phyloP scores from a whole-genome alignment of 805 yeast species.

The Candida sanyiensis region DNA sequence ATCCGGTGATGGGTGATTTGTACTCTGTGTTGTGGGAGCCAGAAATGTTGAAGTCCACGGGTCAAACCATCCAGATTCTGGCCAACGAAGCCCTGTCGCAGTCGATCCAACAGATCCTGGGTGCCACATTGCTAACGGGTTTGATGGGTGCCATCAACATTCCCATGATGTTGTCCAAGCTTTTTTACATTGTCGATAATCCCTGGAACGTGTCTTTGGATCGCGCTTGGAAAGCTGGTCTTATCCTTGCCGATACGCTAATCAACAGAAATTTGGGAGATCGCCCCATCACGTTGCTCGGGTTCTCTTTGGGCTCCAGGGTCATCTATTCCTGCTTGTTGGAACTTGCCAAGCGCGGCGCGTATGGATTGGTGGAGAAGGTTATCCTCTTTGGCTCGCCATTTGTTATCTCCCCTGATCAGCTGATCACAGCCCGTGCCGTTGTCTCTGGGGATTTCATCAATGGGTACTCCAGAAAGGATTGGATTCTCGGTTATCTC shows the following conservation, averaged over 20 bases:
- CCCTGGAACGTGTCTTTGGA: conserved; percentile 98
- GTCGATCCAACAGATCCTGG: conserved; percentile 90
- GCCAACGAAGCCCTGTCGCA: conserved; percentile 93
- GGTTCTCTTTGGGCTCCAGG: conserved; percentile 91
- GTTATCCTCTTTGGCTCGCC: conserved; percentile 89
- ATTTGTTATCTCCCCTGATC: conserved; percentile 70
- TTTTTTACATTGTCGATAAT: conserved; percentile 85
- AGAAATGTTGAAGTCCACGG: conserved; percentile 91
- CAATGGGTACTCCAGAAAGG: conserved; percentile 86
- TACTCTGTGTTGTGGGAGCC: conserved; percentile 96
- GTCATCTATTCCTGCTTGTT: conserved; percentile 84
- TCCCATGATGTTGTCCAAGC: conserved; percentile 86
- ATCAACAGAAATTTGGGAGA: conserved; percentile 85
- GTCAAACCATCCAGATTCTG: conserved; percentile 88
- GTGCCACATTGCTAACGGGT: conserved; percentile 83
- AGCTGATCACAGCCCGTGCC: conserved; percentile 69
- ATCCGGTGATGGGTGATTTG: conserved; percentile 96
- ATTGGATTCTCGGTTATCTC: conserved; percentile 93
- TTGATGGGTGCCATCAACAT: conserved; percentile 89
- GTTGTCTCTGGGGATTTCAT: conserved; percentile 87
- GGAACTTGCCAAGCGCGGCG: conserved; percentile 80
- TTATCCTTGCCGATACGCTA: conserved; percentile 84
- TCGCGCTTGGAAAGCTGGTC: conserved; percentile 95
- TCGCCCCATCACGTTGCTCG: conserved; percentile 86
- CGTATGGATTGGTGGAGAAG: conserved; percentile 82